Base-by-base conservation (phyloP, 352 stramenopile genomes). In the Saprolegnia diclina region DNA sequence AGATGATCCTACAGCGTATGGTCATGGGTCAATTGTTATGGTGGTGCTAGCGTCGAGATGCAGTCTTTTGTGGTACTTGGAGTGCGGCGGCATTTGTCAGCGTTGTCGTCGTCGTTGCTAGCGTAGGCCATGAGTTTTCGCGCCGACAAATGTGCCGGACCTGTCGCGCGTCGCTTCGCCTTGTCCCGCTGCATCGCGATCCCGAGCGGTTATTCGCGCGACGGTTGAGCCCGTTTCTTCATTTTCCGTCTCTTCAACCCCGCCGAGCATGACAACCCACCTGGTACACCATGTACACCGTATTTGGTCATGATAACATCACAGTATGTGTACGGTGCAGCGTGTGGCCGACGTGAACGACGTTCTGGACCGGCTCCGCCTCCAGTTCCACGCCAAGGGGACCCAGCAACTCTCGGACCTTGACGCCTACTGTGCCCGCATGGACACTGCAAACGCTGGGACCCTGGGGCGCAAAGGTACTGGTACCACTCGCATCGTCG, bases 401-500 rank as follows among this genome's bases (percentile, higher is more conserved):
- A 38, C 63, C 14, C 63, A 69, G 63, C 63, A 69, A 18, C 22
- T 69, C n/a, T 59, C 50, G 10, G 63, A 69, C 32, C 38, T 69
- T 4, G 42, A 38, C 11, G 7, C 46, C 0, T 56, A 69, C 29
- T 69, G 37, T 63, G 21, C 10, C 7, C 42, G 50, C 19, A 69
- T 69, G 63, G 53, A 69, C 37, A 19, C 18, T 14, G 19, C 29
- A 0, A n/a, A 21, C 1, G 22, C 22, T 4, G 63, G 63, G 14
- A 16, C 38, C 21, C 32, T 69, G 4, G 45, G 6, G 13, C 48
- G 53, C 10, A 54, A 55, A 42, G 63, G 63, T 63, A 64, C 0
- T n/a, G 32, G 24, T 64, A 19, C 46, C 18, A n/a, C 42, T n/a
- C 13, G 18, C 42, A 7, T 48, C 42, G 3, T 48, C 42, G n/a